phyloP scores from a whole-genome alignment of 306 rosid genomes.

The Cicer judaicum region DNA sequence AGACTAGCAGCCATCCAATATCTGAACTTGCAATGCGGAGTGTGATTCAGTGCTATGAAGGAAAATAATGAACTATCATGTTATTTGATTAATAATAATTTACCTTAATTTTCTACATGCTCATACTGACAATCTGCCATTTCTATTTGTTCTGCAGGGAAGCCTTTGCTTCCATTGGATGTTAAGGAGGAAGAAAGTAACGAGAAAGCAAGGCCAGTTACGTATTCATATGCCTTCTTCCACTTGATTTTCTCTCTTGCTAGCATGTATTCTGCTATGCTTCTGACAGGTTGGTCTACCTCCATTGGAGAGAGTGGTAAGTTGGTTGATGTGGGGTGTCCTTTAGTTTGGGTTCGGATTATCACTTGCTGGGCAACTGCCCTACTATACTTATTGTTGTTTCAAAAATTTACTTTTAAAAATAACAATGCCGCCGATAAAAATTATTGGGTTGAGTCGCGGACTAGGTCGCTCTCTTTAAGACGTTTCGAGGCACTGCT shows the following conservation, averaged over 20 bases:
- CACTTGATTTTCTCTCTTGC: constrained; percentile 98
- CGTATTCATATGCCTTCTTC: constrained; percentile 95
- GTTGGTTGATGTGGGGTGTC: constrained; percentile 95
- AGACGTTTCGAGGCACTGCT: too few relatives aligned
- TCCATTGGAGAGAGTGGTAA: constrained; percentile 92
- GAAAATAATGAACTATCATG: constrained; percentile 3
- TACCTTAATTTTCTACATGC: background rate
- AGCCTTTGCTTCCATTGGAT: constrained; percentile 92
- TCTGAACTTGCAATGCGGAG: constrained; percentile 9
- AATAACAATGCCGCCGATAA: too few relatives aligned
- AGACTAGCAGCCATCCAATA: background rate
- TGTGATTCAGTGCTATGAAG: constrained; percentile 30
- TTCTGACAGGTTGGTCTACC: constrained; percentile 97
- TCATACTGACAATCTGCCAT: constrained; percentile 27
- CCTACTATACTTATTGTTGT: constrained; percentile 73
- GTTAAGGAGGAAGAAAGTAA: constrained; percentile 62
- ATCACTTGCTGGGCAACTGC: constrained; percentile 94
- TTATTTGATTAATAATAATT: constrained; percentile 9
- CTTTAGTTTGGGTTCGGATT: constrained; percentile 94
- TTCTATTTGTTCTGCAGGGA: constrained; percentile 66
- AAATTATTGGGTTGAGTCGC: too few relatives aligned
- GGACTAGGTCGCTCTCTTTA: too few relatives aligned
- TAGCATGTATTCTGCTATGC: constrained; percentile 99
- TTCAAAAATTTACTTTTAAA: too few relatives aligned
- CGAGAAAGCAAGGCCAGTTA: constrained; percentile 81